Percentiles rank a stretch among this genome's conserved stretches.
Evolutionary conservation across 2,329 filamentous ascomycete genomes (phyloP).

Genomic region (Falciphora oryzae): DNA sequence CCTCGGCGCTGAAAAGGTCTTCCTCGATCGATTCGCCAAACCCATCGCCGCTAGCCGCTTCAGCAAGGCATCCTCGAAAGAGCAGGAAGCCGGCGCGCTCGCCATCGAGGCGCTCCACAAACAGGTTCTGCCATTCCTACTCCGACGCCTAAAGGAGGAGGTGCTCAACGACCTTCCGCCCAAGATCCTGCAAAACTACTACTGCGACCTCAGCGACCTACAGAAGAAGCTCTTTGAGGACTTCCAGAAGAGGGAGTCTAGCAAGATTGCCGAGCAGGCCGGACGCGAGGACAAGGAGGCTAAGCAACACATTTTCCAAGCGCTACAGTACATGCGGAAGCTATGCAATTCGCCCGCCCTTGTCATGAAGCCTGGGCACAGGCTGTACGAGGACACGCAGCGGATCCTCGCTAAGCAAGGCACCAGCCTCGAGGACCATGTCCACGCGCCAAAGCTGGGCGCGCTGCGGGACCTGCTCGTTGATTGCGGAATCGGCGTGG

Average conservation of each 20-base stretch:
- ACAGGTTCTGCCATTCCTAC: constrained; percentile 91
- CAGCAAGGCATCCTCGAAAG: constrained; percentile 95
- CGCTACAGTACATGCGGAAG: constrained; percentile 98
- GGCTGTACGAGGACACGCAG: constrained; percentile 83
- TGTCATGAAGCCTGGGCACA: constrained; percentile 91
- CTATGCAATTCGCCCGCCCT: constrained; percentile 95
- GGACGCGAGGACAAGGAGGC: constrained; percentile 82
- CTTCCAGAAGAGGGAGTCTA: constrained; percentile 89
- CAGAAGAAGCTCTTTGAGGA: constrained; percentile 95
- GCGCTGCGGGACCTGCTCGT: constrained; percentile 89
- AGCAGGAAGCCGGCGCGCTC: constrained; percentile 92
- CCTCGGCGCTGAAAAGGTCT: constrained; percentile 90
- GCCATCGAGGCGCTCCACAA: constrained; percentile 99
- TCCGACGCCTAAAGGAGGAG: constrained; percentile 95
- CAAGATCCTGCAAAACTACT: constrained; percentile 99
- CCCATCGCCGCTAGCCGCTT: constrained; percentile 92
- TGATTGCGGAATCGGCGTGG: constrained; percentile 93
- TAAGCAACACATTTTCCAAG: constrained; percentile 99
- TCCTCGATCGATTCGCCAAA: constrained; percentile 89
- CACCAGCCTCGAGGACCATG: constrained; percentile 75
- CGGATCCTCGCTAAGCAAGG: constrained; percentile 71
- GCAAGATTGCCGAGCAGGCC: constrained; percentile 78
- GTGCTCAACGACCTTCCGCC: constrained; percentile 93
- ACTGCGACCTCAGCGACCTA: constrained; percentile 92
- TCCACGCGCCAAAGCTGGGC: constrained; percentile 86